phyloP scores from a whole-genome alignment of 768 basidiomycete species.

The Pleurotus tuber-regium region DNA sequence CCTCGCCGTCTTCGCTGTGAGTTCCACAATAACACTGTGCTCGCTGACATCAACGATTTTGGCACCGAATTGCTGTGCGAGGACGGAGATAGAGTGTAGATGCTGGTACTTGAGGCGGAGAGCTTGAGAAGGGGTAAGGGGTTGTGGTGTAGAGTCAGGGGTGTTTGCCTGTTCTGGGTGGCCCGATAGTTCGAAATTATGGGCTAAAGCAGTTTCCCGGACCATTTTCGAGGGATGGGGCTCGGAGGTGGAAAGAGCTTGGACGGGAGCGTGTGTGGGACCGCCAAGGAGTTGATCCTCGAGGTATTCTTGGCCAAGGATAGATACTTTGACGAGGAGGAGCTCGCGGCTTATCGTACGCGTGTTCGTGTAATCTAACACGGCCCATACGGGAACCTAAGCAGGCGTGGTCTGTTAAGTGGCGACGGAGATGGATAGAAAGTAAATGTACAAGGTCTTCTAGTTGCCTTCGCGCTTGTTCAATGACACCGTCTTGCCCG shows the following conservation, averaged over 20 bases:
- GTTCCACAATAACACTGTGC: slow-evolving; percentile 91
- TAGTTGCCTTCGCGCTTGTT: slow-evolving; percentile 93
- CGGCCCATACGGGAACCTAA: slow-evolving; percentile 99
- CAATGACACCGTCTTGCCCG: slow-evolving; percentile 96
- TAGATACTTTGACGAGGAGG: slow-evolving; percentile 93
- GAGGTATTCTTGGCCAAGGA: slow-evolving; percentile 95
- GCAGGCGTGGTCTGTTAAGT: neutral
- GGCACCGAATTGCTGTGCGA: slow-evolving; percentile 87
- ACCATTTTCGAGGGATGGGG: slow-evolving; percentile 44
- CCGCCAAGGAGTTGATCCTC: slow-evolving; percentile 88
- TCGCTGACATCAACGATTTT: slow-evolving; percentile 94
- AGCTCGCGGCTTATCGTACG: slow-evolving; percentile 90
- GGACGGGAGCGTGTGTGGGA: slow-evolving; percentile 77
- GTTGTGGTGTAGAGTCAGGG: slow-evolving; percentile 36
- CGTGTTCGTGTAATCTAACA: slow-evolving; percentile 95
- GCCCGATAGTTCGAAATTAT: slow-evolving; percentile 59
- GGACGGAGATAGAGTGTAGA: slow-evolving; percentile 79
- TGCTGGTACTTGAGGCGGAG: slow-evolving; percentile 89
- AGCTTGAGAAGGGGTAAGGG: slow-evolving; percentile 79
- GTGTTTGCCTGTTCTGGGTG: slow-evolving; percentile 27
- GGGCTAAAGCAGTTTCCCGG: slow-evolving; percentile 70
- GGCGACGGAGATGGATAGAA: neutral
- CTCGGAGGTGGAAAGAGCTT: slow-evolving; percentile 22
- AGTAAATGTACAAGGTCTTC: slow-evolving; percentile 84
- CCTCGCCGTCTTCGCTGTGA: slow-evolving; percentile 88